A percentile compares a stretch with the other conserved stretches of the same genome.
phyloP scores from a whole-genome alignment of 768 basidiomycete species.

The Lactifluus volemus region DNA sequence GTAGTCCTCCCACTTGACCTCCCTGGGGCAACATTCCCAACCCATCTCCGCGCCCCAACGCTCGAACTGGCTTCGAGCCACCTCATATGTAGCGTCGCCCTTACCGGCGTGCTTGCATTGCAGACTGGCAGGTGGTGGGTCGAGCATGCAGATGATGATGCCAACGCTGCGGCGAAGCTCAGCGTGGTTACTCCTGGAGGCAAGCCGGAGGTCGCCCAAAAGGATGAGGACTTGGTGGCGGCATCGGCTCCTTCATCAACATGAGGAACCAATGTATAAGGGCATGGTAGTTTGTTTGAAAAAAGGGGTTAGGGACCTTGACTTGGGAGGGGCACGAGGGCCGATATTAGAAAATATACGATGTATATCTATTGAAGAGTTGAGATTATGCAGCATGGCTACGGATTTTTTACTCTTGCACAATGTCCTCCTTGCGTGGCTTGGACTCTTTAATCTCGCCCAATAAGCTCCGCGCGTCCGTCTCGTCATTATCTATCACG shows the following conservation, averaged over 20 bases:
- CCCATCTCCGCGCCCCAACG: constrained; percentile 49
- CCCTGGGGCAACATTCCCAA: constrained; percentile 53
- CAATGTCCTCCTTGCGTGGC: constrained; percentile 95
- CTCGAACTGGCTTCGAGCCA: constrained; percentile 77
- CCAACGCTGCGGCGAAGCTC: constrained; percentile 29
- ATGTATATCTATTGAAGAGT: constrained; percentile 2
- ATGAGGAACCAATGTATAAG: not conserved
- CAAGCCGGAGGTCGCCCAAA: not conserved
- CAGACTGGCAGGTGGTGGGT: constrained; percentile 85
- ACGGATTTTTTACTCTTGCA: constrained; percentile 44
- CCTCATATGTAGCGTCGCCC: constrained; percentile 78
- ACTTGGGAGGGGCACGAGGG: not conserved
- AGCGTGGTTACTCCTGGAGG: not conserved
- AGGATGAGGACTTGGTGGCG: not conserved
- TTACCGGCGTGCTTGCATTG: constrained; percentile 77
- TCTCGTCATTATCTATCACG: constrained; percentile 78
- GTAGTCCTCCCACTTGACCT: constrained; percentile 20
- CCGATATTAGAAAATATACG: not conserved
- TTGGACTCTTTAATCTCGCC: constrained; percentile 63
- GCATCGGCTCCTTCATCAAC: not conserved
- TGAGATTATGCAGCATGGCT: constrained; percentile 9
- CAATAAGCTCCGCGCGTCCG: constrained; percentile 72
- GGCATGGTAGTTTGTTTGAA: not conserved
- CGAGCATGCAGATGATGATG: constrained; percentile 59
- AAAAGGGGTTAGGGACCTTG: not conserved